A percentile compares a stretch with the other conserved stretches of the same genome.
phyloP scores from a whole-genome alignment of 371 early-diverging fungal genomes.

The Rhizopus arrhizus region DNA sequence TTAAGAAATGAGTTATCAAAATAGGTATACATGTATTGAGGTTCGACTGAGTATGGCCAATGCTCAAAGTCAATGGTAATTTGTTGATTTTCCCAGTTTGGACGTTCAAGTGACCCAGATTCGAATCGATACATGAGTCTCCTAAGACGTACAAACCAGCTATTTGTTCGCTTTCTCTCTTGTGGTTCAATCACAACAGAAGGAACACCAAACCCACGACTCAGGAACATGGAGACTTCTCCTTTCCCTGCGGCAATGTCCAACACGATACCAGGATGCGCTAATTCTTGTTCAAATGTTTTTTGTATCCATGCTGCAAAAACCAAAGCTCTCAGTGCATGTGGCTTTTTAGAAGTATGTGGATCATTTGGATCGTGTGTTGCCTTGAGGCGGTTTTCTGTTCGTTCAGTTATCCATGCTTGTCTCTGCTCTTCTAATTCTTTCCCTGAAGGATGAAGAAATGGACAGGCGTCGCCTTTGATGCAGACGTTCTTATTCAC shows the following conservation, averaged over 20 bases:
- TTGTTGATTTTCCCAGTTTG: constrained; percentile 25
- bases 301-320: constrained; percentile 57
- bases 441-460: constrained; percentile 49
- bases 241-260: constrained; percentile 68
- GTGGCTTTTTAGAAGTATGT: constrained; percentile 54
- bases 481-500: constrained; percentile 55
- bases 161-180: constrained; percentile 46
- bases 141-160: constrained; percentile 51
- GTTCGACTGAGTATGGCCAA: constrained; percentile 39
- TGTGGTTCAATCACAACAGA: constrained; percentile 58
- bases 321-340: constrained; percentile 53
- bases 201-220: constrained; percentile 50
- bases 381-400: constrained; percentile 28
- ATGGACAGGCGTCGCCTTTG: constrained; percentile 41
- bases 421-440: constrained; percentile 30
- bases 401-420: constrained; percentile 50
- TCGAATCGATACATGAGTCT: constrained; percentile 42
- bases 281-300: constrained; percentile 34
- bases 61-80: constrained; percentile 28
- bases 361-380: constrained; percentile 56
- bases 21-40: constrained; percentile 40
- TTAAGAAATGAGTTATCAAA: constrained; percentile 49
- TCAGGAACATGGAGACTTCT: constrained; percentile 56
- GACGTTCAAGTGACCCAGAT: constrained; percentile 29
- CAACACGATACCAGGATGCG: constrained; percentile 35